Base-by-base conservation (phyloP, 1,284 basidiomycete genomes). In the Ustilago hordei region DNA sequence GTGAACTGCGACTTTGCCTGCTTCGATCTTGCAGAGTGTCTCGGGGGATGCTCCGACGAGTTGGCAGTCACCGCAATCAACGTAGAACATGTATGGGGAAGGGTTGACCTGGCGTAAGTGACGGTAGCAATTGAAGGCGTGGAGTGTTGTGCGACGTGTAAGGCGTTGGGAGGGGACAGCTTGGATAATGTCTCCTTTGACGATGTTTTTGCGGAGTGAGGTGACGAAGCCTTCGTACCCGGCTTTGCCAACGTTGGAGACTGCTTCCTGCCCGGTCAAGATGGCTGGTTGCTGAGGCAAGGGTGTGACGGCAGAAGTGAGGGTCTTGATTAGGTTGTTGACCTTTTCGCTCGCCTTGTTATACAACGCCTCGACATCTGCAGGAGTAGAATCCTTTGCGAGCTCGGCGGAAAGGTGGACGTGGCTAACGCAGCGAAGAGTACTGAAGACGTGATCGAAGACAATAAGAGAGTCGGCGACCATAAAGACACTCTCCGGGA, bases 31-130 rank as follows among this genome's bases (percentile, higher is more conserved):
- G 88, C 97, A 99, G 13, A 99, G 88, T 17, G 96, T 98, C 87
- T 99, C 97, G 0, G 97, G 97, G 79, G 94, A 96, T 0, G 97
- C 97, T 11, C 97, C 97, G 15, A 99, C 95, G 38, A 99, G 89
- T 86, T 98, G 95, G 11, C 95, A 87, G 66, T 94, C 94, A 8
- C 94, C 93, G 39, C 78, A 81, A 82, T 99, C 94, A 76, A 99
- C 87, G 86, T 96, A 99, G 88, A 97, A 99, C 96, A 98, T 99
- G 88, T 99, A 99, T 6, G 97, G 97, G 63, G 93, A 95, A 0
- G 97, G 97, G 85, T 99, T 99, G 72, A 98, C 90, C 81, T 95
- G 92, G 56, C 97, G 91, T 53, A 99, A 89, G 68, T 95, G 93
- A 31, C 97, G 90, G 86, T 95, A 98, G 13, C 93, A 94, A 88